Percentiles rank a stretch among this genome's conserved stretches.
Conservation (phyloP, 768 basidiomycete species). For the Amanita polypyramis region DNA sequence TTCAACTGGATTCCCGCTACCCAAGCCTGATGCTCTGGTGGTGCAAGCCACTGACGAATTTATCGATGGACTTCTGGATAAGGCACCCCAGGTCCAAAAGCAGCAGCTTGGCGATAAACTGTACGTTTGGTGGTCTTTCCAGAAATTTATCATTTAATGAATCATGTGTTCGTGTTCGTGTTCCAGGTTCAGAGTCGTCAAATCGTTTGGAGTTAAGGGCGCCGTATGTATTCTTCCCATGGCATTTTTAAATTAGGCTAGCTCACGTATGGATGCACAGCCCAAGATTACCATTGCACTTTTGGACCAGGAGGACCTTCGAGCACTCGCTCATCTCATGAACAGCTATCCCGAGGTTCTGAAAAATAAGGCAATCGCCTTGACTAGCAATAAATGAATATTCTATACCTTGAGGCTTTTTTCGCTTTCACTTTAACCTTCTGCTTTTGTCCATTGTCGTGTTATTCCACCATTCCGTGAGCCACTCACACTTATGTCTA, state of each 20-base stretch:
- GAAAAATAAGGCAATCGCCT: conserved; percentile 58
- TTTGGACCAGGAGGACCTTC: conserved; percentile 78
- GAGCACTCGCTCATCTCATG: conserved; percentile 76
- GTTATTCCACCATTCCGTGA: not conserved
- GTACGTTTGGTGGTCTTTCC: conserved; percentile 25
- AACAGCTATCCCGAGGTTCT: conserved; percentile 77
- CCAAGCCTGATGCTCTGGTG: conserved; percentile 62
- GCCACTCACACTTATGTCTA: not conserved
- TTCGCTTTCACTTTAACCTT: not conserved
- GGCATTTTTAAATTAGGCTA: not conserved
- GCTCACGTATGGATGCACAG: conserved; percentile 20
- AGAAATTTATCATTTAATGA: not conserved
- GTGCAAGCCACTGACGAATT: conserved; percentile 65
- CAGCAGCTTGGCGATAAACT: conserved; percentile 76
- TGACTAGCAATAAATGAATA: conserved; percentile 18
- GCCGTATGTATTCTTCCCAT: conserved; percentile 38
- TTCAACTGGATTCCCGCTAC: conserved; percentile 44
- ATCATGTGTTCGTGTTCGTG: too few relatives aligned
- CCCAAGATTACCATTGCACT: conserved; percentile 80
- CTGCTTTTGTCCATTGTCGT: not conserved
- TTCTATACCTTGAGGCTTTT: not conserved
- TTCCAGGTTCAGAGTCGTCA: conserved; percentile 45
- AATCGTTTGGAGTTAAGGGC: conserved; percentile 73
- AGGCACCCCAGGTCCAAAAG: conserved; percentile 53
- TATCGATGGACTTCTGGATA: conserved; percentile 48